A percentile compares a stretch with the other conserved stretches of the same genome.
Conservation (phyloP, 2,329 filamentous ascomycete genomes). For the Botrytis porri region DNA sequence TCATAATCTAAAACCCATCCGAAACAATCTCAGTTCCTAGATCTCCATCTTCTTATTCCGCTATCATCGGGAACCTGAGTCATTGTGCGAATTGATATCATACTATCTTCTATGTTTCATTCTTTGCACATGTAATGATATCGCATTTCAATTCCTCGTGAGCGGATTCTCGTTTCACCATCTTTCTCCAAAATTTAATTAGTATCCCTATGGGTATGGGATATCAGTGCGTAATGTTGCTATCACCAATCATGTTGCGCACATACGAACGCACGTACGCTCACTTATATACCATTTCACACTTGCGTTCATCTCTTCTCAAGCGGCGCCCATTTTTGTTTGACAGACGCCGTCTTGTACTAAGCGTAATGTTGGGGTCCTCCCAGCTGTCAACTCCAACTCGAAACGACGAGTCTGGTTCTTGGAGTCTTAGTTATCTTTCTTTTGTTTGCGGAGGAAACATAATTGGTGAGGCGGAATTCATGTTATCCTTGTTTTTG, state of each 20-base stretch:
- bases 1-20: neutral
- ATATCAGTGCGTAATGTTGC: neutral
- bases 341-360: neutral
- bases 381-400: neutral
- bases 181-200: neutral
- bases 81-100: neutral
- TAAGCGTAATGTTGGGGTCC: neutral
- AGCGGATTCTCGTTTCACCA: neutral
- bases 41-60: neutral
- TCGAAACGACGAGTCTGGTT: neutral
- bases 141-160: neutral
- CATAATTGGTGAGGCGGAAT: neutral
- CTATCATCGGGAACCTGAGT: neutral
- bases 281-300: neutral
- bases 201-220: neutral
- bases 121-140: neutral
- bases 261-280: neutral
- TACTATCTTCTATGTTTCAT: neutral
- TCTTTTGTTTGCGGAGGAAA: neutral
- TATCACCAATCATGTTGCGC: neutral
- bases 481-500: neutral
- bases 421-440: neutral
- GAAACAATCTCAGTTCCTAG: neutral
- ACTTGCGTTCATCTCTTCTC: neutral
- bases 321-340: neutral